These are phyloP conservation scores for Xylaria palmicola DNA, from an alignment of 495 filamentous ascomycete species.

Conservation along the genomic window DNA sequence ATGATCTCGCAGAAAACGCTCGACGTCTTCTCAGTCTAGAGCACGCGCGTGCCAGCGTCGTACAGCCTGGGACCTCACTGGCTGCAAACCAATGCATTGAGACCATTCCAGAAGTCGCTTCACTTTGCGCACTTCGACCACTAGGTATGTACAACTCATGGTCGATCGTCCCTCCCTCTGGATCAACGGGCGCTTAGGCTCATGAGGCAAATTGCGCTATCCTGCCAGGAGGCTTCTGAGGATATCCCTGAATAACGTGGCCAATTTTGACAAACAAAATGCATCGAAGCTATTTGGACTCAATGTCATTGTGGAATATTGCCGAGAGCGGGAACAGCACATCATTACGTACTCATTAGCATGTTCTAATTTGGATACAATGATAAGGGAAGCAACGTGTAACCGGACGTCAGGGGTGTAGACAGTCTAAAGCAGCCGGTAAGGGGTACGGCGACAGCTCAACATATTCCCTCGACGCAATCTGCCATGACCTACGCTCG, in stretches of 20 bases:
- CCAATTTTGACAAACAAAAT: slow-evolving; percentile 5
- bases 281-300: not conserved
- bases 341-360: not conserved
- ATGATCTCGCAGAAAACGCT: slow-evolving; percentile 16
- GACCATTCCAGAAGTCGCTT: slow-evolving; percentile 9
- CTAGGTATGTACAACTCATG: not conserved
- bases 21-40: not conserved
- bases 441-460: slow-evolving; percentile 24
- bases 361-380: not conserved
- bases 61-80: not conserved
- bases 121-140: not conserved
- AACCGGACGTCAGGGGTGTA: not conserved
- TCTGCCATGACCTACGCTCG: not conserved
- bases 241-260: too few species aligned
- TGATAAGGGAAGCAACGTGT: slow-evolving; percentile 5
- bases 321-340: slow-evolving; percentile 1
- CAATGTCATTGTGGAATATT: not conserved
- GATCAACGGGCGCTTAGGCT: slow-evolving; percentile 4
- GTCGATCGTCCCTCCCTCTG: not conserved
- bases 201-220: not conserved
- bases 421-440: slow-evolving; percentile 29
- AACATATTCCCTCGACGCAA: not conserved
- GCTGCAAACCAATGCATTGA: not conserved
- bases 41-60: not conserved
- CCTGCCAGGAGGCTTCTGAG: not conserved